Conservation (phyloP, 2,329 filamentous ascomycete species). For the Hypoxylon sp. region DNA sequence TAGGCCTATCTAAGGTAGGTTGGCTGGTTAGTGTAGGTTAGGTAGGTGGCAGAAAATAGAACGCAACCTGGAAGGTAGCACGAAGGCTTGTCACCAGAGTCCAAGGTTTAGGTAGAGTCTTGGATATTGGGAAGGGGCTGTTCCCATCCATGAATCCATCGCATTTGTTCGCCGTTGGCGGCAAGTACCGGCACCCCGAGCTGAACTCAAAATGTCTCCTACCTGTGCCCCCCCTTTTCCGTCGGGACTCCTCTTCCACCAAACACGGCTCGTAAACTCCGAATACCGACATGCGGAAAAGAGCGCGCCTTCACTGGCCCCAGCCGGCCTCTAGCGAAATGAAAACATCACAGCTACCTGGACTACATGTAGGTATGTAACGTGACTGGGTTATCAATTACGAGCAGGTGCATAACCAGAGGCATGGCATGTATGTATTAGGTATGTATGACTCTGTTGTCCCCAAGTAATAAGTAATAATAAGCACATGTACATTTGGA, state of each 20-base stretch:
- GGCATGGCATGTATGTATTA: too few relatives aligned
- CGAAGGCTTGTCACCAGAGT: conserved; percentile 11
- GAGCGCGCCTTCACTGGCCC: conserved; percentile 19
- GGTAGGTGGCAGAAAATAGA: conserved; percentile 12
- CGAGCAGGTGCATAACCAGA: conserved; percentile 26
- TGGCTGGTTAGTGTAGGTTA: not conserved
- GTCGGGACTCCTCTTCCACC: conserved; percentile 14
- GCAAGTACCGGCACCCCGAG: conserved; percentile 26
- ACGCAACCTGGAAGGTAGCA: conserved; percentile 36
- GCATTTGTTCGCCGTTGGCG: conserved; percentile 31
- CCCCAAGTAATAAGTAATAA: not conserved
- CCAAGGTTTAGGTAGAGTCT: too few relatives aligned
- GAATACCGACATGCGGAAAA: conserved; percentile 39
- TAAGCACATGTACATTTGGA: conserved; percentile 20
- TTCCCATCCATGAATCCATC: conserved; percentile 10
- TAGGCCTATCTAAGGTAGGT: conserved; percentile 12
- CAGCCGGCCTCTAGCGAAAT: conserved; percentile 17
- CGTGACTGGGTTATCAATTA: conserved; percentile 31
- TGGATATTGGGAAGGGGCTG: not conserved
- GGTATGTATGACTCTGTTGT: conserved; percentile 19
- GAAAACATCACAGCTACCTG: not conserved
- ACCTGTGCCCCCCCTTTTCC: conserved; percentile 13
- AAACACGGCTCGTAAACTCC: conserved; percentile 36
- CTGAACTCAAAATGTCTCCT: conserved; percentile 7
- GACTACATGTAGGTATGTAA: conserved; percentile 19